A percentile compares a stretch with the other conserved stretches of the same genome.
Evolutionary conservation across 2,329 filamentous ascomycete genomes (phyloP).

Genomic region (Aureobasidium namibiae): DNA sequence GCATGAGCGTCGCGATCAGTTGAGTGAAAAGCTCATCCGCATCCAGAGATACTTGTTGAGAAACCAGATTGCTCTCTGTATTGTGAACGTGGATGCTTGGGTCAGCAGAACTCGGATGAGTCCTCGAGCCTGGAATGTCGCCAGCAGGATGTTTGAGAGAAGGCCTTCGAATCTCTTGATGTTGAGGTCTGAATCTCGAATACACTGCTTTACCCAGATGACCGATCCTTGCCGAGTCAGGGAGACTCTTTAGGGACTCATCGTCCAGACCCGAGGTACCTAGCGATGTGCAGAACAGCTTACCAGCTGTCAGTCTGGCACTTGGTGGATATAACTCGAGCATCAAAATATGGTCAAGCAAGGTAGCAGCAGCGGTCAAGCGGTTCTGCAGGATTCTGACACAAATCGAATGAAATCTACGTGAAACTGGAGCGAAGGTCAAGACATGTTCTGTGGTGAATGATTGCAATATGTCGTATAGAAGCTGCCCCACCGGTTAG

Average conservation of each 20-base stretch:
- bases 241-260: conserved; percentile 21
- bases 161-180: conserved; percentile 42
- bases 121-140: conserved; percentile 39
- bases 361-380: conserved; percentile 49
- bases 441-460: conserved; percentile 39
- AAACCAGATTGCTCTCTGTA: conserved; percentile 32
- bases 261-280: conserved; percentile 53
- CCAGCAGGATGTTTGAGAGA: conserved; percentile 37
- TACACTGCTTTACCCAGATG: conserved; percentile 51
- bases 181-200: conserved; percentile 60
- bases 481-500: conserved; percentile 24
- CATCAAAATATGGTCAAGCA: conserved; percentile 58
- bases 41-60: conserved; percentile 43
- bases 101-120: conserved; percentile 22
- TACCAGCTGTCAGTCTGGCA: conserved; percentile 59
- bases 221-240: conserved; percentile 36
- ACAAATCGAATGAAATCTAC: conserved; percentile 55
- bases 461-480: conserved; percentile 35
- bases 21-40: conserved; percentile 66
- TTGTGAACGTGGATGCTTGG: conserved; percentile 10
- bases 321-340: conserved; percentile 73
- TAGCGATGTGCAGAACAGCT: conserved; percentile 59
- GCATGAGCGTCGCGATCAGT: conserved; percentile 57
- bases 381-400: conserved; percentile 57
- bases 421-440: conserved; percentile 50